Percentiles rank a stretch among this genome's conserved stretches.
These are phyloP conservation scores for Arabis alpina DNA, from an alignment of 345 rosid species.

Conservation along the genomic window DNA sequence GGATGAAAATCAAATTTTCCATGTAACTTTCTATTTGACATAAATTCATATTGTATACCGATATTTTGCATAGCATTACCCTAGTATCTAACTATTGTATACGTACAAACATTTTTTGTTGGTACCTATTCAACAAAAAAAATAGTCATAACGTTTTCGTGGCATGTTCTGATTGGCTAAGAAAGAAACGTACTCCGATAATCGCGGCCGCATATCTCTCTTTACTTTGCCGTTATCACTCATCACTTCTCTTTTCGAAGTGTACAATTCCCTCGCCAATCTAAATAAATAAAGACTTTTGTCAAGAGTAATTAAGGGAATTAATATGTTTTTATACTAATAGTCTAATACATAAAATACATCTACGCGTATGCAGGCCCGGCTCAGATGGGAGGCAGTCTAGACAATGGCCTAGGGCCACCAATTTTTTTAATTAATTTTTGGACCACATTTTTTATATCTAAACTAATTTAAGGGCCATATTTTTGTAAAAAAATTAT, in stretches of 20 bases:
- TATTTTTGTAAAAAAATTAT: too few relatives aligned
- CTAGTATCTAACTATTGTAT: too few relatives aligned
- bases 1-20: neutral
- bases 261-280: conserved; percentile 2
- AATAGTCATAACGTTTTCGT: conserved; percentile 1
- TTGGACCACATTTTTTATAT: too few relatives aligned
- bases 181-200: conserved; percentile 52
- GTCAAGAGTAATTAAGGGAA: neutral
- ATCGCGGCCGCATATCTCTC: conserved; percentile 58
- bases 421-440: too few relatives aligned
- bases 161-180: neutral
- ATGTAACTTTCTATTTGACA: too few relatives aligned
- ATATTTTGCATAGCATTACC: too few relatives aligned
- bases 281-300: neutral
- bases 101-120: too few relatives aligned
- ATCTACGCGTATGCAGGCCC: neutral
- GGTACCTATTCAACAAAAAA: conserved; percentile 5
- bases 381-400: too few relatives aligned
- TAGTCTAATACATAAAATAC: neutral
- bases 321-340: neutral
- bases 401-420: too few relatives aligned
- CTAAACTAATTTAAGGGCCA: too few relatives aligned
- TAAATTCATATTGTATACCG: too few relatives aligned
- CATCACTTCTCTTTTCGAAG: conserved; percentile 45
- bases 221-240: conserved; percentile 43